Conservation (phyloP, 1,284 basidiomycete species). For the Sphaerobolus stellatus region DNA sequence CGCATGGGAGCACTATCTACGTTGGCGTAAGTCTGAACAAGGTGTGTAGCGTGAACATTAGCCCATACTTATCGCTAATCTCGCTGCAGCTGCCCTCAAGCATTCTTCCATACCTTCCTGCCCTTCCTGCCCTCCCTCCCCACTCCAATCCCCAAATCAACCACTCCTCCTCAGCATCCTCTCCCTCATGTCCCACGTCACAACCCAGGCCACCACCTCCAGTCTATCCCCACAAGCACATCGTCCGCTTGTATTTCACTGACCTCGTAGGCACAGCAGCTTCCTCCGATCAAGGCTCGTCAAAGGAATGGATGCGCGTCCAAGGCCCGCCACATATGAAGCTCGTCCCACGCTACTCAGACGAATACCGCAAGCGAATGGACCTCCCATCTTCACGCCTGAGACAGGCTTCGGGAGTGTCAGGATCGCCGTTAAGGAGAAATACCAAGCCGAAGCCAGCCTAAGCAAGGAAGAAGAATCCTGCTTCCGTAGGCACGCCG, state of each 20-base stretch:
- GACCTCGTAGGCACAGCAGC: constrained; percentile 76
- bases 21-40: constrained; percentile 75
- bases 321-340: constrained; percentile 36
- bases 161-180: no score
- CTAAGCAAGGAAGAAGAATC: no score
- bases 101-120: constrained; percentile 68
- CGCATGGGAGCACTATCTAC: constrained; percentile 75
- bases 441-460: no score
- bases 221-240: constrained; percentile 71
- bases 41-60: constrained; percentile 53
- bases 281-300: constrained; percentile 63
- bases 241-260: constrained; percentile 78
- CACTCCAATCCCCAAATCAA: no score
- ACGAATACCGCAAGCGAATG: constrained; percentile 71
- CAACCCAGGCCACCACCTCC: constrained; percentile 71
- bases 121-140: no score
- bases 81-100: no score
- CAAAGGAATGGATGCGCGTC: constrained; percentile 74
- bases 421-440: no score
- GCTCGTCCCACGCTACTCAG: constrained; percentile 57
- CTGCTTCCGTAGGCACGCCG: no score
- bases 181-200: no score
- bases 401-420: no score
- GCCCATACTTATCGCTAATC: no score
- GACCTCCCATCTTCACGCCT: no score